Percentiles rank a stretch among this genome's conserved stretches.
These are phyloP conservation scores for Quercus alba DNA, from an alignment of 306 rosid genomes.

Conservation along the genomic window DNA sequence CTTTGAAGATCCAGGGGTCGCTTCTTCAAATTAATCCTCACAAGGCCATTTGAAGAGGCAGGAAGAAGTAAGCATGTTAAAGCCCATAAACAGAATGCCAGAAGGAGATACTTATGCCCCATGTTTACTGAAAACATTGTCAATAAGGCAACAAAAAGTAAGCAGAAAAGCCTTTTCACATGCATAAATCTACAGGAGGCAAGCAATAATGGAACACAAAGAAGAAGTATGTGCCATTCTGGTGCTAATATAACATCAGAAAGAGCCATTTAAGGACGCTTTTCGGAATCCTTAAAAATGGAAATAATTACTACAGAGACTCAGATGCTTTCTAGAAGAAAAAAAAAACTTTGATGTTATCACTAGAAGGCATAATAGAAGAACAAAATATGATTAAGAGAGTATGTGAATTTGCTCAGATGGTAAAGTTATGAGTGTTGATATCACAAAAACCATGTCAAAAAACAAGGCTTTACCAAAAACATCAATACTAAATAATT, in stretches of 20 bases:
- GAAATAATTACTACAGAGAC: background rate
- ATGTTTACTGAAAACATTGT: conserved; percentile 40
- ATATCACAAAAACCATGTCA: too few relatives aligned
- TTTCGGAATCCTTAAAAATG: background rate
- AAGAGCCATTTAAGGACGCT: background rate
- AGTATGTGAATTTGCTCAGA: background rate
- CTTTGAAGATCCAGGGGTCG: conserved; percentile 49
- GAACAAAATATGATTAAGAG: background rate
- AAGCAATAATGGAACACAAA: background rate
- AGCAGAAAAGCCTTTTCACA: conserved; percentile 19
- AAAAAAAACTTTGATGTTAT: background rate
- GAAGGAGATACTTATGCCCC: conserved; percentile 47
- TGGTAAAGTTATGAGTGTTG: too few relatives aligned
- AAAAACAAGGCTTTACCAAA: too few relatives aligned
- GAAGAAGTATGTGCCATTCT: background rate
- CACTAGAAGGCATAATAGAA: background rate
- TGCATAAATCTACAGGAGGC: background rate
- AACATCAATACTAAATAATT: too few relatives aligned
- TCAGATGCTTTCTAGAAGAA: background rate
- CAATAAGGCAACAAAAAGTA: conserved; percentile 6
- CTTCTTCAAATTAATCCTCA: conserved; percentile 71
- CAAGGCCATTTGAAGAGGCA: conserved; percentile 52
- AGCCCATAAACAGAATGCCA: conserved; percentile 56
- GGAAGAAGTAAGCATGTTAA: conserved; percentile 55
- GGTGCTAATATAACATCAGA: background rate